These are phyloP conservation scores for Elongisporangium prolatum DNA, from an alignment of 352 stramenopile genomes.

Conservation along the genomic window DNA sequence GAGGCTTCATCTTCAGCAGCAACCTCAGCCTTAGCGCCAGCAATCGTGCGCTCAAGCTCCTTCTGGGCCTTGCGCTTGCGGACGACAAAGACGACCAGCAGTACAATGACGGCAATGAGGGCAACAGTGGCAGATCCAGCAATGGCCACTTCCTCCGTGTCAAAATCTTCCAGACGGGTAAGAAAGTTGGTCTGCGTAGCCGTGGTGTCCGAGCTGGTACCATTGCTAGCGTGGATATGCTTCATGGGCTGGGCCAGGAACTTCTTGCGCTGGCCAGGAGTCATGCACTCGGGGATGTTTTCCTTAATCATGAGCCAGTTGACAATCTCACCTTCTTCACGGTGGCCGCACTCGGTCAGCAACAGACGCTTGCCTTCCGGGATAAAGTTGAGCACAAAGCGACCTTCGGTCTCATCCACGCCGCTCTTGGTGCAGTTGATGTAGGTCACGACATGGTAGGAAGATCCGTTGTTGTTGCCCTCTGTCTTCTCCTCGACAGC, in stretches of 20 bases:
- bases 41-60: conserved; percentile 80
- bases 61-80: conserved; percentile 81
- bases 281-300: conserved; percentile 83
- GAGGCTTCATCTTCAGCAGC: conserved; percentile 61
- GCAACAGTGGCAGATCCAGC: conserved; percentile 46
- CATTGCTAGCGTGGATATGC: conserved; percentile 78
- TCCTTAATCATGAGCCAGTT: conserved; percentile 86
- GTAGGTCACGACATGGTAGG: conserved; percentile 83
- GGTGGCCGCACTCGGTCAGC: conserved; percentile 78
- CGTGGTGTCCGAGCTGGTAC: conserved; percentile 32
- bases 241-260: conserved; percentile 85
- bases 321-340: conserved; percentile 77
- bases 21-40: conserved; percentile 76
- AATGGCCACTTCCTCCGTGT: conserved; percentile 71
- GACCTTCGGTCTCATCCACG: conserved; percentile 70
- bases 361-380: conserved; percentile 75
- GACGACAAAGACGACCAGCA: conserved; percentile 63
- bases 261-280: conserved; percentile 63
- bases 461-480: conserved; percentile 51
- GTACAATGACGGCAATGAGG: conserved; percentile 59
- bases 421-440: conserved; percentile 82
- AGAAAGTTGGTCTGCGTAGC: conserved; percentile 66
- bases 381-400: conserved; percentile 83
- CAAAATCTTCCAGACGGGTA: conserved; percentile 47
- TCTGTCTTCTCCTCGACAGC: conserved; percentile 78